phyloP scores from a whole-genome alignment of 208 protist species.

The Zelonia costaricensis region DNA sequence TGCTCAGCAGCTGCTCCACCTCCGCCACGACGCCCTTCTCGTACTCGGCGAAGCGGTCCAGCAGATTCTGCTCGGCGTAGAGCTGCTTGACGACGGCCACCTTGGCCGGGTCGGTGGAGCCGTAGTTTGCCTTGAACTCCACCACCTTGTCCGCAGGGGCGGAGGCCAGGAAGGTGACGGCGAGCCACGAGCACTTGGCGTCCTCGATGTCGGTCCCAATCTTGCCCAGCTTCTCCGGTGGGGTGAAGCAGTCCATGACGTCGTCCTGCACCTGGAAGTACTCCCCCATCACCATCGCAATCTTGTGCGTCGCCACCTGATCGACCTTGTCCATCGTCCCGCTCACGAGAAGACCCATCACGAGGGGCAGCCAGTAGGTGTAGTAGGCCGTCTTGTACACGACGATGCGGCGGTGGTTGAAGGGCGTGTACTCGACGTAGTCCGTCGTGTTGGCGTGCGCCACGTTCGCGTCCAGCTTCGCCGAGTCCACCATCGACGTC shows the following conservation, averaged over 20 bases:
- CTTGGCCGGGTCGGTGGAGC: slow-evolving; percentile 61
- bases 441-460: slow-evolving; percentile 67
- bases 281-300: slow-evolving; percentile 95
- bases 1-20: slow-evolving; percentile 51
- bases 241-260: slow-evolving; percentile 97
- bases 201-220: slow-evolving; percentile 98
- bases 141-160: slow-evolving; percentile 53
- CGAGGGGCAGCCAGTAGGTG: slow-evolving; percentile 96
- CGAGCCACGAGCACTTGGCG: slow-evolving; percentile 97
- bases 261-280: slow-evolving; percentile 99
- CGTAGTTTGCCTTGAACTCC: slow-evolving; percentile 93
- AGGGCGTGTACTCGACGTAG: slow-evolving; percentile 84
- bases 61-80: slow-evolving; percentile 79
- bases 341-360: slow-evolving; percentile 93
- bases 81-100: slow-evolving; percentile 90
- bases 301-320: slow-evolving; percentile 61
- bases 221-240: slow-evolving; percentile 96
- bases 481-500: slow-evolving; percentile 91
- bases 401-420: slow-evolving; percentile 94
- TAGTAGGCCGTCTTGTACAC: slow-evolving; percentile 98
- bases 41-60: slow-evolving; percentile 75
- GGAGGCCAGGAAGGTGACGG: slow-evolving; percentile 84
- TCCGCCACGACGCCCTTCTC: slow-evolving; percentile 69
- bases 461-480: slow-evolving; percentile 80
- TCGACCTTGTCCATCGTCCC: slow-evolving; percentile 60